Evolutionary conservation across 1,139 yeast genomes (phyloP), one percentile per base, ranked within the genome.

Genomic region (Suhomyces bokatorum): DNA sequence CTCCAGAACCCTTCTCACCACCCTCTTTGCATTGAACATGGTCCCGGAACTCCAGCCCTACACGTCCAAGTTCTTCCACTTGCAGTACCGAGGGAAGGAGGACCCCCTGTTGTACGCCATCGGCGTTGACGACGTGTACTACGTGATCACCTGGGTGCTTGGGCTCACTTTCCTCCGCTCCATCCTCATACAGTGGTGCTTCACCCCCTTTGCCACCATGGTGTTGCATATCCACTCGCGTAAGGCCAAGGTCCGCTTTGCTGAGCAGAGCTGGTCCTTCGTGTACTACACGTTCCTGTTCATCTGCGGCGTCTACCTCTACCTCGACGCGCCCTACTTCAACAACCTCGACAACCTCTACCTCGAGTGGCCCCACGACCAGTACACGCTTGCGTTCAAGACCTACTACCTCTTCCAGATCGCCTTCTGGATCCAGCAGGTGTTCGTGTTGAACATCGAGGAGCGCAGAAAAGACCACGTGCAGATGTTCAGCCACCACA

Each of bases 401-500:
- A 62, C 69, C 12, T 90, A 87, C 66, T 90, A 90, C 58, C 70
- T 90, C 45, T 67, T 83, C 37, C 85, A 86, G 55, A 73, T 85
- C 31, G 84, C 87, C 8, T 81, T 80, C 54, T 90, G 96, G 96
- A 59, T 88, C 50, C 90, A 87, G 56, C 96, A 88, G 64, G 73
- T 88, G 22, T 77, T 86, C 53, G 89, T 85, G 15, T 70, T 90
- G 49, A 81, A 88, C 64, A 67, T 89, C 43, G 97, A 90, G 66
- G 82, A 80, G 50, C 79, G 75, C 51, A 80, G 97, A 55, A 88
- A 88, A 62, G 97, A 90, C 63, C 84, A 87, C 62, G 66, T 68
- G 55, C 96, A 89, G 64, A 90, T 90, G 97, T 81, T 89, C 59
- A 70, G 85, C 40, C 97, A 90, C 62, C 97, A 90, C 65, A 81